phyloP scores from a whole-genome alignment of 2,329 filamentous ascomycete species.

The Diaporthe australafricana region DNA sequence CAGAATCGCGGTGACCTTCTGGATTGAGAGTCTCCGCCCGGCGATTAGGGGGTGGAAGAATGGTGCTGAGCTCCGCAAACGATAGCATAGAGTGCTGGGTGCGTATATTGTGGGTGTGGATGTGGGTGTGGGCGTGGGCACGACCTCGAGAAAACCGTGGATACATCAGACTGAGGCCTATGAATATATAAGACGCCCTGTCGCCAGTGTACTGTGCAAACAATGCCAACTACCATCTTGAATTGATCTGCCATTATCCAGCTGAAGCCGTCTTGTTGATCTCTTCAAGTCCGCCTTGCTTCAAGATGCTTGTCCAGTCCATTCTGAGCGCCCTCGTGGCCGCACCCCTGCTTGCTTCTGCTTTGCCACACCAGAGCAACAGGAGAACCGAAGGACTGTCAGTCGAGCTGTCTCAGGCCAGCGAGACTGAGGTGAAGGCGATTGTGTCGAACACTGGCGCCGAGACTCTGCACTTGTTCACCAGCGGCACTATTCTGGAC shows the following conservation, averaged over 20 bases:
- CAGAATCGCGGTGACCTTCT: background rate
- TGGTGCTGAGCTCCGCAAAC: background rate
- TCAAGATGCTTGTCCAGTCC: conserved; percentile 10
- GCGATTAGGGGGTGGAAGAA: background rate
- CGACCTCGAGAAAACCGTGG: background rate
- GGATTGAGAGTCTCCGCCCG: conserved; percentile 9
- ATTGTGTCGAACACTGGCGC: conserved; percentile 22
- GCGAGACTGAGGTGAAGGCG: conserved; percentile 21
- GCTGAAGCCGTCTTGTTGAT: background rate
- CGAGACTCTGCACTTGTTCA: conserved; percentile 22
- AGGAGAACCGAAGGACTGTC: background rate
- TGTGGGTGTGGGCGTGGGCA: too few relatives aligned
- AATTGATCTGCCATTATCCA: too few relatives aligned
- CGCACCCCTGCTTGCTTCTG: conserved; percentile 11
- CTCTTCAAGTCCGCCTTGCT: too few relatives aligned
- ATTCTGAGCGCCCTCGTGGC: conserved; percentile 21
- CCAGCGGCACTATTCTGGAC: conserved; percentile 27
- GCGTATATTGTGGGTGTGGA: background rate
- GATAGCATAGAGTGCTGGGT: background rate
- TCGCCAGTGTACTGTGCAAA: background rate
- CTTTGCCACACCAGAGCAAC: conserved; percentile 24
- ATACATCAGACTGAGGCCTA: background rate
- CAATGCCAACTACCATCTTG: accelerated
- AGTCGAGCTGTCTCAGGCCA: conserved; percentile 18
- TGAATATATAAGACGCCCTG: background rate